Base-by-base conservation (phyloP, 371 early-diverging fungal genomes). In the Rhizopus sp. region DNA sequence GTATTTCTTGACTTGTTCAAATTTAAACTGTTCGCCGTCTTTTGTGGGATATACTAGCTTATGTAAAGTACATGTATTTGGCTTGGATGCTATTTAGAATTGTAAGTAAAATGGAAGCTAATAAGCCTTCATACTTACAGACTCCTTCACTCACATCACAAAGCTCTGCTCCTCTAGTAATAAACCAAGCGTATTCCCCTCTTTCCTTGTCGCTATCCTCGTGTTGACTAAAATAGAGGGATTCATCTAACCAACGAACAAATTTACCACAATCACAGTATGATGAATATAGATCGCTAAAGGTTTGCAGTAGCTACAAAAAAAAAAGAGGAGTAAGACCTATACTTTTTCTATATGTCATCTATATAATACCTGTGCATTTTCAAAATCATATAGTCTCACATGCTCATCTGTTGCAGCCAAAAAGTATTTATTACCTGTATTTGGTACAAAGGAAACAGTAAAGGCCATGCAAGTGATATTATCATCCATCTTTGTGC, bases 401-500 rank as follows among this genome's bases (percentile, higher is more conserved):
- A 95, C 60, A 50, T 88, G 85, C 60, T 89, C 93, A 62, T 96
- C 96, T 34, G 90, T 89, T 2, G 96, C 90, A 2, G 91, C 93
- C 33, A 93, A 57, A 69, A 96, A 94, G 74, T 89, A 94, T 55
- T 86, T 88, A 75, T 96, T 95, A 35, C 94, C 96, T 0, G 92
- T 89, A 59, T 92, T 84, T 3, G 96, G 96, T n/a, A 94, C 72
- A 72, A 95, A 95, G 1, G 93, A 89, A 3, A 93, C 88, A 0
- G 89, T 92, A 73, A 96, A 96, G 7, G 93, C 95, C 94, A 96
- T 96, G 72, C 94, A 95, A 0, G 94, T 94, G 10, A 88, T 75
- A 10, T 89, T 90, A 48, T 96, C 95, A 30, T 72, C 73, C 82
- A 96, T 86, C 47, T 75, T 75, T 4, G 70, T 85, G 35, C 80